Percentiles rank a stretch among this genome's conserved stretches.
These are phyloP conservation scores for Lyophyllum atratum DNA, from an alignment of 768 basidiomycete species.

Conservation along the genomic window DNA sequence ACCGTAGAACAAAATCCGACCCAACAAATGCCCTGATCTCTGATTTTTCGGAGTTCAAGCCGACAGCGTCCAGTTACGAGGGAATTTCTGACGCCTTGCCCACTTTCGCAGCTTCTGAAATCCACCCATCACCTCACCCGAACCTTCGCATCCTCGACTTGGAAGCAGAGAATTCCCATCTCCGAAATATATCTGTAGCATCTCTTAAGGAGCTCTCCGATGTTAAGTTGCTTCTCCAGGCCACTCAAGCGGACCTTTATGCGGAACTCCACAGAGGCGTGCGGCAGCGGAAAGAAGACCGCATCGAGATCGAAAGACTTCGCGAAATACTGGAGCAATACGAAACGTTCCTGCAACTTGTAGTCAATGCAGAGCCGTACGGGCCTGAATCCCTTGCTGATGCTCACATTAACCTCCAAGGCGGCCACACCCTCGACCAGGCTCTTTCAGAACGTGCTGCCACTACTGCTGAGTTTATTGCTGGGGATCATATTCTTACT, in stretches of 20 bases:
- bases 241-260: constrained; percentile 15
- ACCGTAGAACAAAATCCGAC: constrained; percentile 51
- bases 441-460: constrained; percentile 10
- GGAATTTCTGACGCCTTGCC: constrained; percentile 15
- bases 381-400: not conserved
- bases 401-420: not conserved
- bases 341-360: constrained; percentile 4
- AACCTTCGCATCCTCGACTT: constrained; percentile 15
- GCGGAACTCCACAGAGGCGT: constrained; percentile 16
- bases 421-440: constrained; percentile 8
- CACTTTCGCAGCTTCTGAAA: not conserved
- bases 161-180: constrained; percentile 8
- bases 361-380: constrained; percentile 2
- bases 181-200: constrained; percentile 2
- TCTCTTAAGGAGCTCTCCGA: constrained; percentile 5
- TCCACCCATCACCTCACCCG: constrained; percentile 1
- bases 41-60: constrained; percentile 13
- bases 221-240: constrained; percentile 12
- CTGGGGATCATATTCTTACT: constrained; percentile 9
- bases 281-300: constrained; percentile 5
- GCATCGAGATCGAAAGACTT: constrained; percentile 10
- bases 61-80: constrained; percentile 10
- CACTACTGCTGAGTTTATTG: not conserved
- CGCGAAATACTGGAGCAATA: constrained; percentile 7
- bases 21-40: constrained; percentile 35